These are phyloP conservation scores for Cylindrotheca fusiformis DNA, from an alignment of 108 stramenopile genomes.

Conservation along the genomic window DNA sequence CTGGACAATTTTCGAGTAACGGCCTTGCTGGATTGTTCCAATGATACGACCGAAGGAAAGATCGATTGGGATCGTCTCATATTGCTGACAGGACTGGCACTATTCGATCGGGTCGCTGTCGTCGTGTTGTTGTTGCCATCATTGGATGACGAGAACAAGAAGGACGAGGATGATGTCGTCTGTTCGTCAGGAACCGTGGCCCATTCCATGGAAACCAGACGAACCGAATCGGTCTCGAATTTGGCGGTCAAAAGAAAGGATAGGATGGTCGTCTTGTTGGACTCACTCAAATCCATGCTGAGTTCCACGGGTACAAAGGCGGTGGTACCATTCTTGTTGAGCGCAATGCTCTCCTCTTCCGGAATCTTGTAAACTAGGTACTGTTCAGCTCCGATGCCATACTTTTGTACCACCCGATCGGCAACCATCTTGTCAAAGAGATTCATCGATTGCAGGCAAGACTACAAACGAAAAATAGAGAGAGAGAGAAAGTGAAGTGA, in stretches of 20 bases:
- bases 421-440: background rate
- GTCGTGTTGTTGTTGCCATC: background rate
- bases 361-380: slow-evolving; percentile 7
- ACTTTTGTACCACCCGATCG: background rate
- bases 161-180: background rate
- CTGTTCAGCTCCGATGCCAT: background rate
- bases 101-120: background rate
- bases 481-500: background rate
- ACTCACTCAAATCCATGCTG: background rate
- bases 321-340: slow-evolving; percentile 16
- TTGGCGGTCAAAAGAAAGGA: background rate
- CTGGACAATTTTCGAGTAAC: background rate
- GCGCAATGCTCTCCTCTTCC: slow-evolving; percentile 10
- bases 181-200: background rate
- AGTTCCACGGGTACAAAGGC: slow-evolving; percentile 9
- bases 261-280: background rate
- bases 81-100: too few relatives aligned
- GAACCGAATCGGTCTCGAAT: slow-evolving; percentile 3
- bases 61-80: background rate
- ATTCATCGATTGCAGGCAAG: slow-evolving; percentile 2
- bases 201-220: slow-evolving; percentile 8
- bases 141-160: background rate
- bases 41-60: background rate
- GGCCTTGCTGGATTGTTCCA: slow-evolving; percentile 1
- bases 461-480: background rate